Evolutionary conservation across 2,329 filamentous ascomycete species (phyloP).

Genomic region (Colletotrichum cordylinicola): DNA sequence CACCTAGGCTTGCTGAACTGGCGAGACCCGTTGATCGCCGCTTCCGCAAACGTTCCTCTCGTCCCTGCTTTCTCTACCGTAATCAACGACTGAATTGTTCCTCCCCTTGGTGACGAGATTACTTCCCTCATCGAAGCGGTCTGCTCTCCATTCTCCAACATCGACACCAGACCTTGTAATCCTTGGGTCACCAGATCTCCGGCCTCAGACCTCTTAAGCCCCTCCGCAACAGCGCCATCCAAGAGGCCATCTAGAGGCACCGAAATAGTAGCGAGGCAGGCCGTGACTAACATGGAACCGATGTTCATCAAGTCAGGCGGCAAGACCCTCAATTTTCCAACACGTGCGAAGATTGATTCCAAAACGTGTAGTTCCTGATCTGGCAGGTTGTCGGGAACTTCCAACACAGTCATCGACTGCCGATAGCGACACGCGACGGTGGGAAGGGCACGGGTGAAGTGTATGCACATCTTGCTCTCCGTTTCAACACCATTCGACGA

Average conservation of each 20-base stretch:
- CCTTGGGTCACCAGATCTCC: background rate
- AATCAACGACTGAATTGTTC: background rate
- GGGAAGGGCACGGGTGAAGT: background rate
- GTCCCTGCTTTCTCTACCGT: background rate
- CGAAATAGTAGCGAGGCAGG: background rate
- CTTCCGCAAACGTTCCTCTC: background rate
- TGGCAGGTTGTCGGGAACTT: background rate
- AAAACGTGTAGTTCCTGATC: background rate
- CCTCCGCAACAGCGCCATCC: background rate
- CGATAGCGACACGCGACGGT: background rate
- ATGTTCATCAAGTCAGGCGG: background rate
- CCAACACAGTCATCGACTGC: background rate
- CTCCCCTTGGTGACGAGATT: background rate
- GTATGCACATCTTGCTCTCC: background rate
- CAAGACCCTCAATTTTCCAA: background rate
- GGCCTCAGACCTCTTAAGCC: background rate
- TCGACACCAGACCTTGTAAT: background rate
- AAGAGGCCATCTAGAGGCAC: background rate
- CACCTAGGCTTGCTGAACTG: background rate
- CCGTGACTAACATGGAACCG: background rate
- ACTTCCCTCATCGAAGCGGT: background rate
- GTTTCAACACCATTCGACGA: background rate
- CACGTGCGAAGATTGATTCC: background rate
- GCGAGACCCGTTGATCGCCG: background rate
- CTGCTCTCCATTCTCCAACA: background rate